Percentiles rank a stretch among this genome's conserved stretches.
Conservation (phyloP, 257 asterid genomes). For the Solanum paucissectum region DNA sequence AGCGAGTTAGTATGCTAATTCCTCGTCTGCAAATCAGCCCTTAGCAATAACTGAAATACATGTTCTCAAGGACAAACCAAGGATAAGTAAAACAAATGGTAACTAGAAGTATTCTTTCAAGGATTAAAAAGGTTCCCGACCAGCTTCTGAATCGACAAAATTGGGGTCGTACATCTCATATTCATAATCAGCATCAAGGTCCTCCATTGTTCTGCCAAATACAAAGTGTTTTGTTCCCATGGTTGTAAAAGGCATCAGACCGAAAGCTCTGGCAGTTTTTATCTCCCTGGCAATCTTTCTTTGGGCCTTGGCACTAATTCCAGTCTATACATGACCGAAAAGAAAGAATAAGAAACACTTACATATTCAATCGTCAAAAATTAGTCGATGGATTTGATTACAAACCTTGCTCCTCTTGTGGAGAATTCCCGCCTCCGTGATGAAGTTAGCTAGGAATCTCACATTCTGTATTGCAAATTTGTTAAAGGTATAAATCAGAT, state of each 20-base stretch:
- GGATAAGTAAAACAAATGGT: background rate
- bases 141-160: constrained; percentile 28
- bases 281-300: constrained; percentile 58
- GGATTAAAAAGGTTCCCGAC: background rate
- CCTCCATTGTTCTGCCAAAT: constrained; percentile 65
- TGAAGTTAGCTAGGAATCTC: constrained; percentile 70
- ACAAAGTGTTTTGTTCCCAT: constrained; percentile 80
- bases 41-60: background rate
- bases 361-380: background rate
- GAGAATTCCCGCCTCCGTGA: constrained; percentile 83
- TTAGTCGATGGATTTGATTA: background rate
- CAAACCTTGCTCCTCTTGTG: constrained; percentile 82
- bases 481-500: background rate
- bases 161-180: constrained; percentile 17
- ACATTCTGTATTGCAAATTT: constrained; percentile 49
- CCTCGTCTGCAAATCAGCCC: background rate
- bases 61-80: background rate
- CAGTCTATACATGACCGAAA: constrained; percentile 12
- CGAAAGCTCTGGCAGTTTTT: constrained; percentile 93
- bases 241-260: constrained; percentile 91
- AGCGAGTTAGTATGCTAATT: background rate
- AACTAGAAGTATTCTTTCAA: background rate
- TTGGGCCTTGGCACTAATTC: constrained; percentile 48
- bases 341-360: background rate
- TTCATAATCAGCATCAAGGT: constrained; percentile 25